Evolutionary conservation across 306 rosid genomes (phyloP).

Genomic region (Vigna trinervia): DNA sequence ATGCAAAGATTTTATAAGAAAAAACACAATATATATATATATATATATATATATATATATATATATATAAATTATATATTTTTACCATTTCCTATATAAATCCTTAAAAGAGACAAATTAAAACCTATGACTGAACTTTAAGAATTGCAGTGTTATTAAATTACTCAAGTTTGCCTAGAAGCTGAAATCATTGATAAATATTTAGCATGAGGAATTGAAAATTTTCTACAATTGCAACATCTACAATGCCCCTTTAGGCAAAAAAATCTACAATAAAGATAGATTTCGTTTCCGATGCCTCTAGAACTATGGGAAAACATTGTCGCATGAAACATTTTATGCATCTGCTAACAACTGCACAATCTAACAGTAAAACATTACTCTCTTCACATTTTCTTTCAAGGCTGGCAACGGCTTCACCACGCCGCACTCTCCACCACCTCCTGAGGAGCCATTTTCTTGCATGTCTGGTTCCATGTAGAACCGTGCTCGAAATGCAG

Average conservation of each 20-base stretch:
- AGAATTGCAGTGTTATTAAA: no score
- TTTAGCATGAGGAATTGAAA: background rate
- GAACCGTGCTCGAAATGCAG: conserved; percentile 96
- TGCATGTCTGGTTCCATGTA: conserved; percentile 89
- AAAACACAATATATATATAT: no score
- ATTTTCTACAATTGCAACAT: conserved; percentile 35
- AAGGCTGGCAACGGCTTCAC: conserved; percentile 93
- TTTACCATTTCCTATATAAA: background rate
- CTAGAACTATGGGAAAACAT: conserved; percentile 19
- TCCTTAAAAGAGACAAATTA: background rate
- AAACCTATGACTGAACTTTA: background rate
- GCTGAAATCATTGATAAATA: no score
- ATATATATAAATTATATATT: no score
- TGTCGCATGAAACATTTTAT: conserved; percentile 43
- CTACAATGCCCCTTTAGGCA: conserved; percentile 32
- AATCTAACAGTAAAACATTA: conserved; percentile 87
- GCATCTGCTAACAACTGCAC: conserved; percentile 20
- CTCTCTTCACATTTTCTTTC: conserved; percentile 97
- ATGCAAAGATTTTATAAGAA: no score
- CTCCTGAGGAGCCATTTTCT: conserved; percentile 69
- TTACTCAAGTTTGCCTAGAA: no score
- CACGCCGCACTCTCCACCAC: conserved; percentile 62
- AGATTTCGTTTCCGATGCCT: conserved; percentile 49
- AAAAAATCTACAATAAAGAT: conserved; percentile 43
- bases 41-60: no score